A percentile compares a stretch with the other conserved stretches of the same genome.
phyloP scores from a whole-genome alignment of 2,329 filamentous ascomycete species.

The Aureobasidium sp. region DNA sequence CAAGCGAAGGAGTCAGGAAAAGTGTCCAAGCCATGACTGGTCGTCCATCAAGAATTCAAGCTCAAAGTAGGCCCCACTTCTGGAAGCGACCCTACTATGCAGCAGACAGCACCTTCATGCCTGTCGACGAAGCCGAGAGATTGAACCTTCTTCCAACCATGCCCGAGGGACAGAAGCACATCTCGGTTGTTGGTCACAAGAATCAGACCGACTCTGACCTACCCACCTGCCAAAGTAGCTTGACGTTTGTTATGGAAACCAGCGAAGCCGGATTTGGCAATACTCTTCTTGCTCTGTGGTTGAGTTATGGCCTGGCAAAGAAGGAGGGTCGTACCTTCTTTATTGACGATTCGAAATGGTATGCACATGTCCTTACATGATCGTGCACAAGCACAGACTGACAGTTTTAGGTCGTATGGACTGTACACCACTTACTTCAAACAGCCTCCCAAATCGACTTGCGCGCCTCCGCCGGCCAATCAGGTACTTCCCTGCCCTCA shows the following conservation, averaged over 20 bases:
- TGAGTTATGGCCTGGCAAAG: constrained; percentile 71
- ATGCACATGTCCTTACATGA: neutral
- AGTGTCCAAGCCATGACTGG: constrained; percentile 26
- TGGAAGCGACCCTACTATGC: constrained; percentile 50
- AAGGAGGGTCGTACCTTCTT: constrained; percentile 72
- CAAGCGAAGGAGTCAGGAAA: constrained; percentile 42
- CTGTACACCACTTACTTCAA: constrained; percentile 66
- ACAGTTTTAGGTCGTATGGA: constrained; percentile 54
- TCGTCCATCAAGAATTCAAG: constrained; percentile 29
- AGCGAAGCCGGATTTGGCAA: constrained; percentile 69
- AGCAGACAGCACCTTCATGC: constrained; percentile 62
- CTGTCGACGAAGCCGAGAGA: constrained; percentile 64
- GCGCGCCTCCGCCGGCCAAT: constrained; percentile 63
- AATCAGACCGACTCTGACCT: constrained; percentile 13
- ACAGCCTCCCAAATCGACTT: constrained; percentile 56
- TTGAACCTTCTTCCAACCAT: constrained; percentile 52
- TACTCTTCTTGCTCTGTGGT: constrained; percentile 73
- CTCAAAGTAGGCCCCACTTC: constrained; percentile 36
- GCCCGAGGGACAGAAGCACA: constrained; percentile 27
- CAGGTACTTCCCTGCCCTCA: constrained; percentile 76
- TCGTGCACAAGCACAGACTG: neutral
- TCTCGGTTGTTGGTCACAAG: constrained; percentile 19
- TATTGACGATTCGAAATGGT: constrained; percentile 73
- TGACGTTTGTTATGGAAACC: constrained; percentile 73
- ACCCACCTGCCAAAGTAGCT: constrained; percentile 56